phyloP scores from a whole-genome alignment of 202 grass and related monocot species.

The Cymbopogon flexuosus region DNA sequence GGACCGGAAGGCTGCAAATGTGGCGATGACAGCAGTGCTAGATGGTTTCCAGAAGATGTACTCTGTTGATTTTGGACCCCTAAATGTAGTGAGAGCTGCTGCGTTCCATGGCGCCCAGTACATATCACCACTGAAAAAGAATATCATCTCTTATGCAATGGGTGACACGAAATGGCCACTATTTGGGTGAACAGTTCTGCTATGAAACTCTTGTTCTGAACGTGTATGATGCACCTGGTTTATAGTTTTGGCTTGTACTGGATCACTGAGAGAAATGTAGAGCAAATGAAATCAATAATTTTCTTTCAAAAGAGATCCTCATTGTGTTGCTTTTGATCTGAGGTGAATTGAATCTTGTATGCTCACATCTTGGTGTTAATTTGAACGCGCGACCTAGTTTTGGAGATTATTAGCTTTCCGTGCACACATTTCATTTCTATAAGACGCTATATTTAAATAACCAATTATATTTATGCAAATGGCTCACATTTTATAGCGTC shows the following conservation, averaged over 20 bases:
- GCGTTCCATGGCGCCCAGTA: constrained; percentile 80
- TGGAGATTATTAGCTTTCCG: not conserved
- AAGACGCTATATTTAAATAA: no score
- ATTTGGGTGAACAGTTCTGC: constrained; percentile 35
- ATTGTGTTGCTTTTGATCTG: not conserved
- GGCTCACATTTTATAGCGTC: no score
- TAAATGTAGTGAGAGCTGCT: constrained; percentile 69
- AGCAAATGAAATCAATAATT: not conserved
- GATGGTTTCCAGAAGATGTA: constrained; percentile 95
- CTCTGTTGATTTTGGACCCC: constrained; percentile 73
- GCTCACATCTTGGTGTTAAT: not conserved
- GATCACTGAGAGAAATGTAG: not conserved
- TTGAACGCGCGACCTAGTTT: not conserved
- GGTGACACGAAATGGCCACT: constrained; percentile 62
- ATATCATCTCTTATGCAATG: constrained; percentile 91
- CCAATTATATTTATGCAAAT: no score
- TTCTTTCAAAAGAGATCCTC: not conserved
- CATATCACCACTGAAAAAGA: constrained; percentile 70
- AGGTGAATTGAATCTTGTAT: not conserved
- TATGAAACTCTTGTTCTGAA: not conserved
- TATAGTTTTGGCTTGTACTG: not conserved
- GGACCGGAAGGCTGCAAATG: constrained; percentile 61
- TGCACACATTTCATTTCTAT: not conserved
- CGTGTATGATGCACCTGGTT: not conserved
- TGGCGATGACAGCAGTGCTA: constrained; percentile 76